Base-by-base conservation (phyloP, 352 stramenopile species). In the Phytopythium chamaehyphon region DNA sequence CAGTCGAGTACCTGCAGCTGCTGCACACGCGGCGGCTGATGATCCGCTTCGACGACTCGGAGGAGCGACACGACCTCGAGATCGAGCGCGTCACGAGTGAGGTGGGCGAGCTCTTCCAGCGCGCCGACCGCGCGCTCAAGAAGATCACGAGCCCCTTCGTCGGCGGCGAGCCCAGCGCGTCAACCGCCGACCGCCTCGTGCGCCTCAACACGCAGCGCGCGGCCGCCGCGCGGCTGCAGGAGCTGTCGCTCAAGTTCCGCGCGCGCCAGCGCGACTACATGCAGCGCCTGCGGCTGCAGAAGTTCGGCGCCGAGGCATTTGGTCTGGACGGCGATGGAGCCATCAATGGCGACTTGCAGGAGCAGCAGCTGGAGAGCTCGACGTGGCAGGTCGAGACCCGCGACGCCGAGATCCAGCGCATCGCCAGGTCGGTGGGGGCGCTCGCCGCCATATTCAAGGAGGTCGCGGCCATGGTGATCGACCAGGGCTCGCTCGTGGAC, bases 1-100 rank as follows among this genome's bases (percentile, higher is more conserved):
- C 31, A 93, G 83, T 93, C 51, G 80, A 91, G 22, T 93, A 91
- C 42, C 66, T 93, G 28, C 77, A 91, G 55, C 61, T 90, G 40
- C 51, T 93, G 21, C 83, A 93, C 57, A 90, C 78, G 38, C 54
- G 80, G 39, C 62, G 83, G 10, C 69, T 93, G 8, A 91, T 93
- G 83, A 87, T 93, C 49, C 76, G 83, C 15, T 93, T 93, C 39
- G 74, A 91, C 42, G 64, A 86, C 37, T 66, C 72, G 0, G 83
- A 93, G 49, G 62, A 66, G 5, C 61, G 76, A 42, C 74, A 90
- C 40, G 83, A 93, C n/a, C 61, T 58, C 16, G 83, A 91, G 50
- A 90, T 93, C 51, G 71, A 84, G 42, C 56, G 62, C 23, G 44
- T 90, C 24, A 91, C 81, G 1, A 64, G 78, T 4, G 83, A 93